Evolutionary conservation across 805 yeast species (phyloP).

Genomic region (Priceomyces castillae): DNA sequence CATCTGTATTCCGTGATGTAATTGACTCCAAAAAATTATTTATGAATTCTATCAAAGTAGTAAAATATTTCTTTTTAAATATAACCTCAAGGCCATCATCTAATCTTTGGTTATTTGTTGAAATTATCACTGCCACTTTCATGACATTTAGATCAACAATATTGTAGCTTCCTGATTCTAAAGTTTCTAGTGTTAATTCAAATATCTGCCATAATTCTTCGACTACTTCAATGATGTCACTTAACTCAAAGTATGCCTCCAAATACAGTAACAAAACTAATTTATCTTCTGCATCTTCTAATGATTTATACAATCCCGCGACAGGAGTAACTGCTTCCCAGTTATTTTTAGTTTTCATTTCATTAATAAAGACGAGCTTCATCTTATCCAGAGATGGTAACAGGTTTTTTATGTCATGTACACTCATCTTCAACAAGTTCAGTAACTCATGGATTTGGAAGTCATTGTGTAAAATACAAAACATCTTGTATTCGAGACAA

Average conservation of each 20-base stretch:
- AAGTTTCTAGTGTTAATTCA: neutral
- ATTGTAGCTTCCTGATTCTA: neutral
- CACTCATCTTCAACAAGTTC: neutral
- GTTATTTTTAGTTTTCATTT: neutral
- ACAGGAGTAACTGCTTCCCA: neutral
- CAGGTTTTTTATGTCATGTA: neutral
- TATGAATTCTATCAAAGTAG: conserved; percentile 11
- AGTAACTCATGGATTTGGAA: neutral
- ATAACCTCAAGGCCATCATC: conserved; percentile 1
- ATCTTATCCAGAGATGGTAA: neutral
- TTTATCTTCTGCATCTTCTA: neutral
- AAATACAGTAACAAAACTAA: neutral
- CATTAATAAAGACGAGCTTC: neutral
- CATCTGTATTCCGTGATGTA: neutral
- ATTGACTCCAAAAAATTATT: conserved; percentile 3
- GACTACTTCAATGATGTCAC: neutral
- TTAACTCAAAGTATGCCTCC: conserved; percentile 2
- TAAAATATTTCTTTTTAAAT: conserved; percentile 2
- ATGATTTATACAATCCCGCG: neutral
- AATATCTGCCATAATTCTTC: neutral
- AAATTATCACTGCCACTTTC: conserved; percentile 11
- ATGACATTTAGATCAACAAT: conserved; percentile 7
- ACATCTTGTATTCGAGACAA: neutral
- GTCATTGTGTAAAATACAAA: neutral
- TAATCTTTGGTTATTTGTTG: conserved; percentile 10